Percentiles rank a stretch among this genome's conserved stretches.
Conservation (phyloP, 257 asterid genomes). For the Przewalskia tangutica region DNA sequence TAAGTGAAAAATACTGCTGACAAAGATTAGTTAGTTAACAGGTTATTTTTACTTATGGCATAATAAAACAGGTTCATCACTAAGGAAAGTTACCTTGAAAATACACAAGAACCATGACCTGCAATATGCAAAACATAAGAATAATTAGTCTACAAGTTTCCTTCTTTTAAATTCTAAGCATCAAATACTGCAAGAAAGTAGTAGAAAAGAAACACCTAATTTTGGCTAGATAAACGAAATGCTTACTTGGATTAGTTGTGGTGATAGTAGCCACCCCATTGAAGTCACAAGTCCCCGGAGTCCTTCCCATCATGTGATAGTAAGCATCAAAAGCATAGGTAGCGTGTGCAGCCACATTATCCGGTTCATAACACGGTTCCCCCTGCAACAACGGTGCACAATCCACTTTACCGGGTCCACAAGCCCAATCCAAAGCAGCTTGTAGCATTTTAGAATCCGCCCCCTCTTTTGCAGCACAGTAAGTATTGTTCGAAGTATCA, state of each 20-base stretch:
- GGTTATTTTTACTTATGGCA: no score
- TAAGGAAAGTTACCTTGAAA: conserved; percentile 42
- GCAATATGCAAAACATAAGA: conserved; percentile 14
- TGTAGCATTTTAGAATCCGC: conserved; percentile 76
- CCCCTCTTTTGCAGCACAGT: conserved; percentile 54
- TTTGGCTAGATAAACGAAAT: not conserved
- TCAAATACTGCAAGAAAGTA: not conserved
- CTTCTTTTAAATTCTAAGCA: not conserved
- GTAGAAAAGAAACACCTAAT: no score
- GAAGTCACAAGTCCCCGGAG: conserved; percentile 61
- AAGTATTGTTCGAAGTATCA: conserved; percentile 70
- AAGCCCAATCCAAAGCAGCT: conserved; percentile 97
- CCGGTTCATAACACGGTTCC: conserved; percentile 79
- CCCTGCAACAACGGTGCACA: conserved; percentile 67
- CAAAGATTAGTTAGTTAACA: not conserved
- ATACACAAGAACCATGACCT: conserved; percentile 83
- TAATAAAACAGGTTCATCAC: no score
- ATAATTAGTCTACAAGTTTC: not conserved
- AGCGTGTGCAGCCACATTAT: conserved; percentile 64
- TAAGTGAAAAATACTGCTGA: not conserved
- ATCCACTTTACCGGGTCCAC: conserved; percentile 86
- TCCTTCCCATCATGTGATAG: conserved; percentile 57
- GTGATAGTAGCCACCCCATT: conserved; percentile 85
- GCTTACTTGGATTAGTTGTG: conserved; percentile 76
- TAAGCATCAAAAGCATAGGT: conserved; percentile 71